These are phyloP conservation scores for Escallonia rubra DNA, from an alignment of 129 eudicot species.

Conservation along the genomic window DNA sequence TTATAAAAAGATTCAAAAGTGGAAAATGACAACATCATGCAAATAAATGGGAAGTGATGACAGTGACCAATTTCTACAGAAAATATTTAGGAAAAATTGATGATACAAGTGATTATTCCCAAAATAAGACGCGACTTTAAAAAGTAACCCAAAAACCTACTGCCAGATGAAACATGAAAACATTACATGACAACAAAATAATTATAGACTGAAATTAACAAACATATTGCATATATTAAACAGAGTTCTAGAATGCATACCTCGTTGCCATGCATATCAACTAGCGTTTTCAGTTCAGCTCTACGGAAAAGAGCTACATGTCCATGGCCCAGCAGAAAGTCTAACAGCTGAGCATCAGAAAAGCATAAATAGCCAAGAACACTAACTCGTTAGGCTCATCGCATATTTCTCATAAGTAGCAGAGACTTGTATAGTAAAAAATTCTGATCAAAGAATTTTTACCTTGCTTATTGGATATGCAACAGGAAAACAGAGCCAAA, in stretches of 20 bases:
- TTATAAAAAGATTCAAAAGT: too few species aligned
- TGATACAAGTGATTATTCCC: too few species aligned
- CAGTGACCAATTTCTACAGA: too few species aligned
- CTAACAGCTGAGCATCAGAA: slow-evolving; percentile 47
- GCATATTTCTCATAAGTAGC: not conserved
- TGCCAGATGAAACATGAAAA: too few species aligned
- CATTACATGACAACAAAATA: too few species aligned
- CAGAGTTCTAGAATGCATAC: slow-evolving; percentile 23
- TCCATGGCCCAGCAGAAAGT: slow-evolving; percentile 65
- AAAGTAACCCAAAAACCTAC: too few species aligned
- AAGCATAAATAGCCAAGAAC: slow-evolving; percentile 9
- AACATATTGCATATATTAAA: not conserved
- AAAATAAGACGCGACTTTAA: too few species aligned
- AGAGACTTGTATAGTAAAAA: not conserved
- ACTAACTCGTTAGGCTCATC: not conserved
- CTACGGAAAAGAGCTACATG: slow-evolving; percentile 83
- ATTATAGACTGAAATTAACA: too few species aligned
- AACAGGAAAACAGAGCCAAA: slow-evolving; percentile 81
- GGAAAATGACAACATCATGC: too few species aligned
- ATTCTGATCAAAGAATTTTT: not conserved
- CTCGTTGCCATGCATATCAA: slow-evolving; percentile 87
- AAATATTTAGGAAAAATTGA: too few species aligned
- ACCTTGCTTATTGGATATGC: slow-evolving; percentile 99
- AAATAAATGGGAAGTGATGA: too few species aligned
- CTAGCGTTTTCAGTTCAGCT: slow-evolving; percentile 92